A percentile compares a stretch with the other conserved stretches of the same genome.
phyloP scores from a whole-genome alignment of 2,329 filamentous ascomycete species.

The Nigrograna mackinnonii region DNA sequence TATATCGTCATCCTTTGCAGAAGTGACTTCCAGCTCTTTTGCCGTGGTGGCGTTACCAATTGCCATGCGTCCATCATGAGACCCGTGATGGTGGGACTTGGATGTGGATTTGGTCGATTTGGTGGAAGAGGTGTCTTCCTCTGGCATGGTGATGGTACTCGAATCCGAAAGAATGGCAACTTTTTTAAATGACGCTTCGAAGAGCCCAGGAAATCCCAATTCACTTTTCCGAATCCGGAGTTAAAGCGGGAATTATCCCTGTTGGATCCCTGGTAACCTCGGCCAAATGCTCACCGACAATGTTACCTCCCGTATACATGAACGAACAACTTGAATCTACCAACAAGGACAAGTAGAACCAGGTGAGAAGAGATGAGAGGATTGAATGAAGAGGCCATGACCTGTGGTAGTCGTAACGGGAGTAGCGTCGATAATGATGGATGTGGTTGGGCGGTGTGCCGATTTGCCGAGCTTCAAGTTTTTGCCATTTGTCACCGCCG shows the following conservation, averaged over 20 bases:
- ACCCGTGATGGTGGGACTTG: background rate
- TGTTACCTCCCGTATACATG: background rate
- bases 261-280: no score
- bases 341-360: background rate
- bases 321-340: background rate
- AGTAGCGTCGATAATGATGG: background rate
- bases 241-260: no score
- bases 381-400: background rate
- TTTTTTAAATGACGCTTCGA: no score
- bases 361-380: background rate
- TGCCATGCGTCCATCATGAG: background rate
- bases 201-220: no score
- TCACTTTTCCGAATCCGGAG: no score
- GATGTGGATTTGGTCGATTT: background rate
- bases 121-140: background rate
- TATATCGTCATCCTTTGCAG: conserved; percentile 17
- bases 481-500: background rate
- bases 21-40: conserved; percentile 14
- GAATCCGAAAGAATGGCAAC: no score
- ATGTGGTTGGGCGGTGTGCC: background rate
- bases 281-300: background rate
- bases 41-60: conserved; percentile 3
- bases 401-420: background rate
- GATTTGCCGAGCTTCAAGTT: background rate
- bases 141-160: no score